phyloP scores from a whole-genome alignment of 2,329 filamentous ascomycete species.

The Exophiala phaeomuriformis region DNA sequence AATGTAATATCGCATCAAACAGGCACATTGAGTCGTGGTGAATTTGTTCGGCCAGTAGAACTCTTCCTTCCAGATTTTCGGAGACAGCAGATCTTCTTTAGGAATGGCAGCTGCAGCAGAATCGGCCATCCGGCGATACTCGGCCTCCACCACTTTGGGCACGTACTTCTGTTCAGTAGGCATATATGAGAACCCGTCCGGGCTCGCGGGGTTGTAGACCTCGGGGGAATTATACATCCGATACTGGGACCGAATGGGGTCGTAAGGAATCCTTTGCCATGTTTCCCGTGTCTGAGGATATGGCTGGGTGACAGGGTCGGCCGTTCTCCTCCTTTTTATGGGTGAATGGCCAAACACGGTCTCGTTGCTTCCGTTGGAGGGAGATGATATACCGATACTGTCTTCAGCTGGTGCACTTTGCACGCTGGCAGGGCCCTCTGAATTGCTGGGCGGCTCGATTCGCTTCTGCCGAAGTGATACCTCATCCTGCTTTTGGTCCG shows the following conservation, averaged over 20 bases:
- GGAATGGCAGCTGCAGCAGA: constrained; percentile 23
- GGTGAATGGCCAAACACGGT: constrained; percentile 11
- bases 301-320: constrained; percentile 4
- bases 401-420: constrained; percentile 13
- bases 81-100: constrained; percentile 20
- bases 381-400: constrained; percentile 10
- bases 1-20: constrained; percentile 27
- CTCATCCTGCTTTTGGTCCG: constrained; percentile 12
- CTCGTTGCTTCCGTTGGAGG: constrained; percentile 7
- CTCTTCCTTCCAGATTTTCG: constrained; percentile 24
- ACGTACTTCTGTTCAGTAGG: constrained; percentile 17
- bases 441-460: constrained; percentile 5
- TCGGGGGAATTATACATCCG: constrained; percentile 15
- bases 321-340: constrained; percentile 17
- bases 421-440: constrained; percentile 11
- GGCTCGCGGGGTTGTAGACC: constrained; percentile 3
- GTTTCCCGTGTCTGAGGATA: constrained; percentile 6
- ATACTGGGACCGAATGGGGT: constrained; percentile 21
- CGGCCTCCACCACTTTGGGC: constrained; percentile 23
- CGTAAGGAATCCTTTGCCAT: constrained; percentile 13
- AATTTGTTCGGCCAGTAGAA: constrained; percentile 27
- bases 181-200: constrained; percentile 15
- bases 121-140: constrained; percentile 25
- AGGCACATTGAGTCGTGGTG: constrained; percentile 27
- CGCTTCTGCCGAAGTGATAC: constrained; percentile 1